Evolutionary conservation across 176 grass and related monocot genomes (phyloP).

Genomic region (Miscanthus lutarioriparius): DNA sequence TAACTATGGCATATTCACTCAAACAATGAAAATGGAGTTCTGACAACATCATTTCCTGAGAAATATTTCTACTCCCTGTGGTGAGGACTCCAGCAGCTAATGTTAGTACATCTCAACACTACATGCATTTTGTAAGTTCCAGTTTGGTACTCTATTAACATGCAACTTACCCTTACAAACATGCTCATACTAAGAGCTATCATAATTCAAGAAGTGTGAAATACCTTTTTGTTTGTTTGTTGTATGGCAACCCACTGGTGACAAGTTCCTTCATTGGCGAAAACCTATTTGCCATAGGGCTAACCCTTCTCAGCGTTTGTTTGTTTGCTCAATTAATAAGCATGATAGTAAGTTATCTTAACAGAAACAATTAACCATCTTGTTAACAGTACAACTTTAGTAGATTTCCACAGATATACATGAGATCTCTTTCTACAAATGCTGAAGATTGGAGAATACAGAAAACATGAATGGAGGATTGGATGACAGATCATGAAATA

Average conservation of each 20-base stretch:
- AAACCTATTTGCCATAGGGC: conserved; percentile 43
- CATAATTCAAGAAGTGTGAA: neutral
- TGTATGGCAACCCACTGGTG: conserved; percentile 37
- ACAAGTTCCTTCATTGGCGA: conserved; percentile 50
- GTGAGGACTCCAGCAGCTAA: conserved; percentile 57
- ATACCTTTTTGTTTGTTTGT: neutral
- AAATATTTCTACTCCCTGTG: conserved; percentile 55
- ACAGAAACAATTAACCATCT: neutral
- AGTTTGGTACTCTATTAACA: neutral
- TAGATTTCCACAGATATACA: conserved; percentile 32
- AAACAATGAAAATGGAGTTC: conserved; percentile 36
- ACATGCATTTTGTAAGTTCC: conserved; percentile 8
- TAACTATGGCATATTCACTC: conserved; percentile 51
- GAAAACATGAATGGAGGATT: conserved; percentile 54
- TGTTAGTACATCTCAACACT: conserved; percentile 17
- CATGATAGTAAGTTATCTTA: conserved; percentile 44
- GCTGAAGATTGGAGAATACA: conserved; percentile 51
- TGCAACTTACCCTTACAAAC: neutral
- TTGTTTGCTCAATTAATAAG: conserved; percentile 55
- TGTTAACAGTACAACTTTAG: neutral
- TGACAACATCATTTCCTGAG: conserved; percentile 22
- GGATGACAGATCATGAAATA: conserved; percentile 56
- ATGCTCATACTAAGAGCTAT: neutral
- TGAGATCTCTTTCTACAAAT: neutral
- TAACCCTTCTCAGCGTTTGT: conserved; percentile 44